Percentiles rank a stretch among this genome's conserved stretches.
phyloP scores from a whole-genome alignment of 148 eudicot genomes.

The Arctostaphylos glauca region DNA sequence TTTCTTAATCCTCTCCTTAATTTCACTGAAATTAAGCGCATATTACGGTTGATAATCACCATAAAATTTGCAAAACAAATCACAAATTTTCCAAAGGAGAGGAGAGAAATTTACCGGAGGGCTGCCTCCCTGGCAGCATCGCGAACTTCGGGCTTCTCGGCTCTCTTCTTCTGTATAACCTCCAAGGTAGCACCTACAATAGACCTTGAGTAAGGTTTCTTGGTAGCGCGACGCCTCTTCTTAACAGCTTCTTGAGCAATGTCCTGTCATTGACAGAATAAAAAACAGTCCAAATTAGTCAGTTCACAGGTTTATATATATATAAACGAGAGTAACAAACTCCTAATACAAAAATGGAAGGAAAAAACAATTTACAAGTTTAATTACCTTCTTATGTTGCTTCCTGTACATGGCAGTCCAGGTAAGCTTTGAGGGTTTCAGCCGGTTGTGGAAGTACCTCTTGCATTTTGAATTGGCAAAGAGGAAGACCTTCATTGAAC shows the following conservation, averaged over 20 bases:
- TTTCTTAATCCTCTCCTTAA: slow-evolving; percentile 71
- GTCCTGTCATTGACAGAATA: slow-evolving; percentile 32
- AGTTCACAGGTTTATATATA: background rate
- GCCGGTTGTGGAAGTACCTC: slow-evolving; percentile 70
- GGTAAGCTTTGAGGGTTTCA: slow-evolving; percentile 64
- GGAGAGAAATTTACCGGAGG: background rate
- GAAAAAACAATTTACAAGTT: background rate
- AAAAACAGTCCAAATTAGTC: background rate
- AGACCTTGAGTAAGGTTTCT: slow-evolving; percentile 73
- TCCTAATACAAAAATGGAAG: background rate
- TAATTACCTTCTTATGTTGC: slow-evolving; percentile 63
- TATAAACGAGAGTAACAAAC: background rate
- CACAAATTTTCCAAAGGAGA: background rate
- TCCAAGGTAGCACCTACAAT: slow-evolving; percentile 75
- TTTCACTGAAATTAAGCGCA: slow-evolving; percentile 36
- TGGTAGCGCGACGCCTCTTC: slow-evolving; percentile 69
- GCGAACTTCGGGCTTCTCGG: slow-evolving; percentile 66
- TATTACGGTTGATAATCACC: too few relatives aligned
- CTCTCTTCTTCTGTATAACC: slow-evolving; percentile 66
- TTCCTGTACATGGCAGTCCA: slow-evolving; percentile 75
- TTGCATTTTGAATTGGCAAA: slow-evolving; percentile 62
- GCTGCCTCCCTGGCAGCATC: slow-evolving; percentile 70
- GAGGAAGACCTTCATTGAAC: slow-evolving; percentile 50
- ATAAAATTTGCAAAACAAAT: background rate
- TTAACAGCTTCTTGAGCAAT: slow-evolving; percentile 63